Evolutionary conservation across 164 flowering plant species (phyloP), one percentile per base, ranked within the genome.

Genomic region (Vitis labrusca): DNA sequence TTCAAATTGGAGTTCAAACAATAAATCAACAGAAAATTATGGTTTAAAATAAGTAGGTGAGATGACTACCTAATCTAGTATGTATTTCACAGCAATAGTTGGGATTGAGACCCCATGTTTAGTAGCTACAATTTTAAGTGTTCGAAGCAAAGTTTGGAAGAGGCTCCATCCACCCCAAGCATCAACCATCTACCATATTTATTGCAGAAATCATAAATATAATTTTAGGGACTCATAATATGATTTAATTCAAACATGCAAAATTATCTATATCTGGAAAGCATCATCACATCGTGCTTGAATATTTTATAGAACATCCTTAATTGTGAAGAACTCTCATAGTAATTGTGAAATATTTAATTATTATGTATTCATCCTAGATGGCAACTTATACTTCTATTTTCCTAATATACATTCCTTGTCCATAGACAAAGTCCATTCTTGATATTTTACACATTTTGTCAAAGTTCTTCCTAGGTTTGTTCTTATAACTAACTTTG

Each of bases 101-200:
- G 99, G 83, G 53, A 95, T 93, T 10, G 96, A 85, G 72, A 90
- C 96, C 32, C 90, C 90, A 70, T 95, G 97, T 76, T 91, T 93
- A 2, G 80, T 68, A 59, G 94, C 88, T 29, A 93, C 81, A 63
- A 60, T 84, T 61, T 90, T 93, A 49, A 95, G 84, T 1, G 97
- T 91, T 77, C 75, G 82, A 73, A 95, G 94, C 83, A 95, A 71
- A 71, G 13, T 76, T 78, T 95, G 99, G 85, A 93, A 95, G 23
- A 82, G 85, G 76, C 85, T 81, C 99, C 99, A 95, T 59, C 97
- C 99, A 73, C 98, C 98, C 97, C 99, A 95, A 1, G 98, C 98
- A 81, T 93, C 99, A 73, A 95, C 91, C 98, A 93, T 93, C 99
- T 95, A 83, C 66, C 63, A 69, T 9, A 30, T 53, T 44, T 8